Conservation (phyloP, 768 basidiomycete genomes). For the Calvatia gigantea region DNA sequence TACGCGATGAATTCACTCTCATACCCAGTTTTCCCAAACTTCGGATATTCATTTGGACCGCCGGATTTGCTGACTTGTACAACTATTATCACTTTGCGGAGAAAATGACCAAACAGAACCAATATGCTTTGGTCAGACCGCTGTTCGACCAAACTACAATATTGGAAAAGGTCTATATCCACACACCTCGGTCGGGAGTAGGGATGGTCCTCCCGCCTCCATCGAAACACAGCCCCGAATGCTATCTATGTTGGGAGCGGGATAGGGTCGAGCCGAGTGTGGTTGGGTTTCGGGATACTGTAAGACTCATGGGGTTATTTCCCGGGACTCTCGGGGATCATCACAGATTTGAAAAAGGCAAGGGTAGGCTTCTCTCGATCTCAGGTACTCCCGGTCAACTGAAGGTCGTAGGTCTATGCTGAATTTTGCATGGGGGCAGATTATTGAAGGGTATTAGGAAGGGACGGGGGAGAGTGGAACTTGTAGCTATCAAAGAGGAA, state of each 20-base stretch:
- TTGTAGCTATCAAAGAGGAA: no score
- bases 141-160: background rate
- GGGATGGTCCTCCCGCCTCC: no score
- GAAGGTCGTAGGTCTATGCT: no score
- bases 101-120: background rate
- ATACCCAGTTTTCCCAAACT: background rate
- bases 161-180: background rate
- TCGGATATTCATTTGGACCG: background rate
- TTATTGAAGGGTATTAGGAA: no score
- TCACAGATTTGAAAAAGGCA: no score
- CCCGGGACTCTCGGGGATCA: no score
- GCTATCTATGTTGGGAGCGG: background rate
- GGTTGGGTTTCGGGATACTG: background rate
- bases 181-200: background rate
- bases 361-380: no score
- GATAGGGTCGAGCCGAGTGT: background rate
- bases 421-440: no score
- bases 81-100: background rate
- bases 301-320: background rate
- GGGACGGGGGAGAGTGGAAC: no score
- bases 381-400: no score
- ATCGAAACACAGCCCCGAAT: no score
- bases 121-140: background rate
- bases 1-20: background rate
- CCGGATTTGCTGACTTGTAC: no score